Base-by-base conservation (phyloP, 306 rosid genomes). In the Trifolium subterraneum region DNA sequence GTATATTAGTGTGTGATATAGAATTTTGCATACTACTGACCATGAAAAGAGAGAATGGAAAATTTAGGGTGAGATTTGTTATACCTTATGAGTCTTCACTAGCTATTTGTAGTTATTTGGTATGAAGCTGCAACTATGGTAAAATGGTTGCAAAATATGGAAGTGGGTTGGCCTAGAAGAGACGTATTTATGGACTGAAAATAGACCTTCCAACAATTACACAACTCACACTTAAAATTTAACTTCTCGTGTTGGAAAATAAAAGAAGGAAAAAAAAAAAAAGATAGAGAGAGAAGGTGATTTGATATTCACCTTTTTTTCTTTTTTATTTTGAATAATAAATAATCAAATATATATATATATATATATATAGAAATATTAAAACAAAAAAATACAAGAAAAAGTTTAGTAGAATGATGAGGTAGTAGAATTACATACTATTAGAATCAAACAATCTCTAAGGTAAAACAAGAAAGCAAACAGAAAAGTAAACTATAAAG, bases 171-270 rank as follows among this genome's bases (percentile, higher is more conserved):
- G 83, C 73, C 65, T 63, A 81, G 79, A 62, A 71, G 82, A 78
- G 84, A 67, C 79, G 80, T 88, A 83, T 86, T 86, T 86, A 81
- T 81, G 83, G 87, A 70, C 68, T 45, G 51, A 71, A 86, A 86
- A 78, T 78, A 50, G 93, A 88, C 96, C 76, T 60, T 77, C 79
- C 90, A 90, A 88, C 92, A 81, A 84, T 83, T 76, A 68, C 73
- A 79, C 82, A 78, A 82, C 82, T 74, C 83, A 69, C 85, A 55
- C 69, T 71, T 44, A 0, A 47, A 79, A 50, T 65, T 79, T 61
- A 58, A 69, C 80, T 70, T 71, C 80, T 58, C 55, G 16, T 64
- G 76, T 74, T 68, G 59, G 75, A 70, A 81, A 81, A 64, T 65
- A 64, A 75, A 68, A 52, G 69, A 56, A 71, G 27, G 38, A 9